A percentile compares a stretch with the other conserved stretches of the same genome.
These are phyloP conservation scores for Schizothecium vesticola DNA, from an alignment of 495 filamentous ascomycete genomes.

Conservation along the genomic window DNA sequence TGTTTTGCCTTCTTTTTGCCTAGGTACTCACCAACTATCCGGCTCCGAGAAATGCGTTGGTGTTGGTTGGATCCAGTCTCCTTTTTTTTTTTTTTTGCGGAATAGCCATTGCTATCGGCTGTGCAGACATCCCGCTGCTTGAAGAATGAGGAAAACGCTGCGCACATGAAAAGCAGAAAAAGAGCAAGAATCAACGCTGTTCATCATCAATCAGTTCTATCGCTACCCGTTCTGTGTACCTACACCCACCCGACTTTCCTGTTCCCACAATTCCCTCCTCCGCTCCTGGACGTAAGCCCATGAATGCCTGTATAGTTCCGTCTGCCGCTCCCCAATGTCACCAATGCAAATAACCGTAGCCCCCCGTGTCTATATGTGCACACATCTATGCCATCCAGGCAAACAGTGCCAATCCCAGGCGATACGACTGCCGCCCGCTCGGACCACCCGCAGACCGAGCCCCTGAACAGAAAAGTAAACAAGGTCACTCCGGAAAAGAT, in stretches of 20 bases:
- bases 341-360: not conserved
- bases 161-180: not conserved
- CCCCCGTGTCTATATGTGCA: not conserved
- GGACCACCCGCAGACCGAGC: not conserved
- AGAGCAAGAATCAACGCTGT: not conserved
- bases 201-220: not conserved
- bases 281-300: not conserved
- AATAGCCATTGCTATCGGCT: too few relatives aligned
- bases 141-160: not conserved
- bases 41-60: too few relatives aligned
- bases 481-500: not conserved
- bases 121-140: not conserved
- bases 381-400: not conserved
- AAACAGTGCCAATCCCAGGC: too few relatives aligned
- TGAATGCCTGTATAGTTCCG: not conserved
- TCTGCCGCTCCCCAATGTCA: not conserved
- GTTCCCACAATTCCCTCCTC: not conserved
- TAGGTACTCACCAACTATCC: too few relatives aligned
- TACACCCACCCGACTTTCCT: not conserved
- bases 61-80: too few relatives aligned
- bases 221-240: not conserved
- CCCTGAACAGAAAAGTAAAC: not conserved
- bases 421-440: not conserved
- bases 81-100: too few relatives aligned
- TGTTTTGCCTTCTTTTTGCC: conserved; percentile 11